phyloP scores from a whole-genome alignment of 2,329 filamentous ascomycete species.

The Paecilomyces formosus region DNA sequence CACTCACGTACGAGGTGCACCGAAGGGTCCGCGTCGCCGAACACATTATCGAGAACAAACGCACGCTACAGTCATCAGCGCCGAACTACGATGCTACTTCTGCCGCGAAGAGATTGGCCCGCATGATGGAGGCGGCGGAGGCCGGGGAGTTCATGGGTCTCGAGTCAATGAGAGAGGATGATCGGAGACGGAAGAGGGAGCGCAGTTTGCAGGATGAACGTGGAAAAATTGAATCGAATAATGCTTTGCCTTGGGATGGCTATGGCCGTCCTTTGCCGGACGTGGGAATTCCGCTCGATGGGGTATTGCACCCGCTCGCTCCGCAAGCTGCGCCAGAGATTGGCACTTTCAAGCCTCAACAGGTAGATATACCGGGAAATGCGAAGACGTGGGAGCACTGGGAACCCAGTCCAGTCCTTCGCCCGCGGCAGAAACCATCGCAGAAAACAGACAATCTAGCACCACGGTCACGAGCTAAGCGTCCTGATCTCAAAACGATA shows the following conservation, averaged over 20 bases:
- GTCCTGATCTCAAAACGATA: not conserved
- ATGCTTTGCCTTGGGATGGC: not conserved
- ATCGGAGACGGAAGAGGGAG: not conserved
- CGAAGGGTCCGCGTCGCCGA: slow-evolving; percentile 34
- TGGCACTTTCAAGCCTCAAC: not conserved
- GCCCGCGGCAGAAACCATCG: not conserved
- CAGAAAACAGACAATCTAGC: not conserved
- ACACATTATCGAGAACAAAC: slow-evolving; percentile 37
- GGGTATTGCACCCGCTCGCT: not conserved
- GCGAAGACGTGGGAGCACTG: not conserved
- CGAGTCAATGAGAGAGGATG: slow-evolving; percentile 25
- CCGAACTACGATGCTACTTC: slow-evolving; percentile 34
- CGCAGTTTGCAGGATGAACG: not conserved
- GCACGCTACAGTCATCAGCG: slow-evolving; percentile 31
- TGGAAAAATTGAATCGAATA: not conserved
- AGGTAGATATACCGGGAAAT: not conserved
- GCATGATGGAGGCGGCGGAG: slow-evolving; percentile 39
- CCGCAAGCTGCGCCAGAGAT: not conserved
- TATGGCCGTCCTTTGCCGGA: not conserved
- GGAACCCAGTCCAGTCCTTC: not conserved
- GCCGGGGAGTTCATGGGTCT: slow-evolving; percentile 35
- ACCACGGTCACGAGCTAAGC: not conserved
- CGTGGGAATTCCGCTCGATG: not conserved
- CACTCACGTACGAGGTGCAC: slow-evolving; percentile 35
- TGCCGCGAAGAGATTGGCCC: slow-evolving; percentile 26